Evolutionary conservation across 2,329 filamentous ascomycete species (phyloP), one percentile per base, ranked within the genome.

Genomic region (Ceratocystis variospora): DNA sequence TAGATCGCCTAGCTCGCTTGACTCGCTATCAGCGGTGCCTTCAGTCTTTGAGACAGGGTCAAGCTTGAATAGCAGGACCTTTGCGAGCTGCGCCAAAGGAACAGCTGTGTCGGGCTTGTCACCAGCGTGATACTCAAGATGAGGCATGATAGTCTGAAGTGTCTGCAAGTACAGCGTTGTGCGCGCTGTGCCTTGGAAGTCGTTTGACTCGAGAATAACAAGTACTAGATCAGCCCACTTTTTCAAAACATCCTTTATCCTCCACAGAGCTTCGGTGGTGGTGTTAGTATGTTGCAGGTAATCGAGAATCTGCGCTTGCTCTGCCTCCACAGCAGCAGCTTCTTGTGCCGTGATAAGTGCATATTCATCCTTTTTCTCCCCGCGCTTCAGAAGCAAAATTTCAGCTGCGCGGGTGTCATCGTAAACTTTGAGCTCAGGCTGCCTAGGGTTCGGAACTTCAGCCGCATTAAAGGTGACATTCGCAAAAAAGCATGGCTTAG

Each of bases 141-240:
- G 95, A 0, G 94, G 92, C 5, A 96, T 80, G 62, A 95, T 88
- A 15, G 93, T 83, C 73, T 97, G 92, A 4, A 99, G 79, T 0
- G 89, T 87, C 73, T 96, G 90, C 10, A 97, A 77, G 66, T 96
- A 86, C 73, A 96, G 92, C 0, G 87, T 84, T 4, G 86, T 86
- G 72, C 87, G 87, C 37, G 83, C 83, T 1, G 83, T 83, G 64
- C 84, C 82, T 68, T 89, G 87, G 73, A 96, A 87, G 64, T 94
- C 88, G 70, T 90, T 90, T 66, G 84, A 86, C 71, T 91, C 87
- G 22, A 96, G 81, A 77, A 96, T 88, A 25, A 96, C 85, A 64
- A 91, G 84, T 61, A 96, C 77, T 37, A 97, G 80, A 71, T 92
- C 90, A 0, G 88, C 84, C 93, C 95, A 99, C 0, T 89, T 85